A percentile compares a stretch with the other conserved stretches of the same genome.
phyloP scores from a whole-genome alignment of 768 basidiomycete genomes.

The Tricholoma hemisulphureum region DNA sequence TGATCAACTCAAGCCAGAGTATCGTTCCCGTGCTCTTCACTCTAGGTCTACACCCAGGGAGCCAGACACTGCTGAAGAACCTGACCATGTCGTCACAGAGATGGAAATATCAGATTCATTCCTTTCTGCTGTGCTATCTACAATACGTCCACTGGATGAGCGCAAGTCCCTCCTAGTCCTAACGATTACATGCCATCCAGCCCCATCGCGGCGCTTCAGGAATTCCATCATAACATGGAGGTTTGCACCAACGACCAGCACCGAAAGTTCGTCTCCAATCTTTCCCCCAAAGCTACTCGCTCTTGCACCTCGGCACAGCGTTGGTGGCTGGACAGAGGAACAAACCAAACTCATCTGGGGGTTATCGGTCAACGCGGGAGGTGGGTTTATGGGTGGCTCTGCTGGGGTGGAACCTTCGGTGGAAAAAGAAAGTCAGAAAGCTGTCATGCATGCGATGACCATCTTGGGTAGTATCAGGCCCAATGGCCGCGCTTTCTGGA shows the following conservation, averaged over 20 bases:
- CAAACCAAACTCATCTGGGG: constrained; percentile 21
- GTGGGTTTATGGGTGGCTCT: constrained; percentile 10
- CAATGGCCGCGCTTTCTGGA: constrained; percentile 16
- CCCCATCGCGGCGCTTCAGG: constrained; percentile 15
- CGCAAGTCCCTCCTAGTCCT: constrained; percentile 18
- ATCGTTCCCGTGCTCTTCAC: background rate
- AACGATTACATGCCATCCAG: constrained; percentile 18
- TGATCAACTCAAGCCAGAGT: constrained; percentile 2
- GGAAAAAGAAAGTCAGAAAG: constrained; percentile 15
- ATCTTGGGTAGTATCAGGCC: constrained; percentile 15
- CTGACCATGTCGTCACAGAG: constrained; percentile 18
- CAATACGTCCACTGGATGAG: constrained; percentile 20
- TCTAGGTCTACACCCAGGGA: constrained; percentile 10
- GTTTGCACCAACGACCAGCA: constrained; percentile 1
- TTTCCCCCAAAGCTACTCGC: constrained; percentile 12
- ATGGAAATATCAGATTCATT: constrained; percentile 20
- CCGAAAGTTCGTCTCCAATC: background rate
- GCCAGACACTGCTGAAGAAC: background rate
- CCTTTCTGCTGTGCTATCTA: constrained; percentile 18
- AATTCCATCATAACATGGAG: constrained; percentile 19
- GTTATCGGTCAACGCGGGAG: constrained; percentile 9
- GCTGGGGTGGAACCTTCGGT: constrained; percentile 15
- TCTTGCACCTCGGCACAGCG: constrained; percentile 20
- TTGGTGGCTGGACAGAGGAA: constrained; percentile 25
- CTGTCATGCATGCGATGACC: constrained; percentile 22